Percentiles rank a stretch among this genome's conserved stretches.
These are phyloP conservation scores for Vanderwaltozyma yarrowii DNA, from an alignment of 805 yeast genomes.

Conservation along the genomic window DNA sequence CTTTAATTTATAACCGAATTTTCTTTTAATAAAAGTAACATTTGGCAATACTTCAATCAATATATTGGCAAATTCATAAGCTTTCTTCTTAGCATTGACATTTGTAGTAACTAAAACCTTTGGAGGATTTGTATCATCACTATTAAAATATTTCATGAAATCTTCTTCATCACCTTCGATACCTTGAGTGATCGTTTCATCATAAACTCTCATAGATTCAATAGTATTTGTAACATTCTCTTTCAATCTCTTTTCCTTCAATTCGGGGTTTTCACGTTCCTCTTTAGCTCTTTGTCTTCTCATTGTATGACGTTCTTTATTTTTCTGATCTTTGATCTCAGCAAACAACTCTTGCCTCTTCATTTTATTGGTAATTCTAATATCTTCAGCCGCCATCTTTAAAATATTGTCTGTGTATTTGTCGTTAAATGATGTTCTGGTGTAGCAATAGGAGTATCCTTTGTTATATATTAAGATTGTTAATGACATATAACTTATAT, in stretches of 20 bases:
- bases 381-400: constrained; percentile 30
- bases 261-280: constrained; percentile 73
- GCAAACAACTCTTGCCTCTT: constrained; percentile 72
- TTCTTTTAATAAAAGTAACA: constrained; percentile 77
- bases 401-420: background rate
- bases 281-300: constrained; percentile 81
- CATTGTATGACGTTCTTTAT: constrained; percentile 64
- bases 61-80: constrained; percentile 83
- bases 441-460: too few species aligned
- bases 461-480: too few species aligned
- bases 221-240: constrained; percentile 74
- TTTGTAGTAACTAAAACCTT: constrained; percentile 86
- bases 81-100: constrained; percentile 73
- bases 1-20: constrained; percentile 69
- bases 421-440: too few species aligned
- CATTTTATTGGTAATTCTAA: constrained; percentile 62
- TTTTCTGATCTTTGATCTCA: constrained; percentile 60
- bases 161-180: constrained; percentile 32
- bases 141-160: constrained; percentile 30
- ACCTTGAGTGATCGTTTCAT: constrained; percentile 58
- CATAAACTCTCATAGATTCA: constrained; percentile 74
- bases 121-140: constrained; percentile 58
- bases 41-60: constrained; percentile 79
- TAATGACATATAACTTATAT: too few species aligned
- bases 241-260: constrained; percentile 67